Percentiles rank a stretch among this genome's conserved stretches.
These are phyloP conservation scores for Pseudogymnoascus sp. DNA, from an alignment of 2,329 filamentous ascomycete genomes.

Conservation along the genomic window DNA sequence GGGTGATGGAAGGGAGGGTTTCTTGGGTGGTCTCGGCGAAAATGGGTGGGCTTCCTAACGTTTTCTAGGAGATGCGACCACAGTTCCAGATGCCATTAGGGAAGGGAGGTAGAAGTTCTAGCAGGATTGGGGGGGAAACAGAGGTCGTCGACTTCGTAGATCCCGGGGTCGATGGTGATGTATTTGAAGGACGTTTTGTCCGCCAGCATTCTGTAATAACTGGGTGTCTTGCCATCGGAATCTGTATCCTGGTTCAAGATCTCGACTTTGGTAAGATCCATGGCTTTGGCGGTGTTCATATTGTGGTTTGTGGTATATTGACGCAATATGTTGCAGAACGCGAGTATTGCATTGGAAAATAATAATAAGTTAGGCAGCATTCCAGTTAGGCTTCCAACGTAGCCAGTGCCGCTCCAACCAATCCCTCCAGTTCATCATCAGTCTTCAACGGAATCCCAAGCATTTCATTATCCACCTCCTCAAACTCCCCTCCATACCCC, in stretches of 20 bases:
- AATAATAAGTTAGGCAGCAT: not conserved
- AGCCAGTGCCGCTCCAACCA: slow-evolving; percentile 15
- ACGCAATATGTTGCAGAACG: too few species aligned
- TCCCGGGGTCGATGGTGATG: slow-evolving; percentile 32
- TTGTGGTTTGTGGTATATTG: too few species aligned
- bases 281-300: not conserved
- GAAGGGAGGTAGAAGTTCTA: slow-evolving; percentile 32
- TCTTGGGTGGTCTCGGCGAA: slow-evolving; percentile 25
- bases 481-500: slow-evolving; percentile 29
- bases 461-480: slow-evolving; percentile 36
- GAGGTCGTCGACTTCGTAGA: slow-evolving; percentile 30
- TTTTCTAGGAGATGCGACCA: slow-evolving; percentile 28
- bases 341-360: too few species aligned
- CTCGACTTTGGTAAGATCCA: slow-evolving; percentile 8
- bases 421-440: slow-evolving; percentile 35
- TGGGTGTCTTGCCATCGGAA: slow-evolving; percentile 13
- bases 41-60: slow-evolving; percentile 21
- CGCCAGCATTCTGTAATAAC: slow-evolving; percentile 35
- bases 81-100: slow-evolving; percentile 37
- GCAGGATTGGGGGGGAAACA: slow-evolving; percentile 29
- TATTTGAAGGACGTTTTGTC: slow-evolving; percentile 35
- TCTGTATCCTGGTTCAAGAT: slow-evolving; percentile 13
- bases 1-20: slow-evolving; percentile 28
- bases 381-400: not conserved
- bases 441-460: slow-evolving; percentile 38